phyloP scores from a whole-genome alignment of 2,329 filamentous ascomycete genomes.

The Thelonectria discophora region DNA sequence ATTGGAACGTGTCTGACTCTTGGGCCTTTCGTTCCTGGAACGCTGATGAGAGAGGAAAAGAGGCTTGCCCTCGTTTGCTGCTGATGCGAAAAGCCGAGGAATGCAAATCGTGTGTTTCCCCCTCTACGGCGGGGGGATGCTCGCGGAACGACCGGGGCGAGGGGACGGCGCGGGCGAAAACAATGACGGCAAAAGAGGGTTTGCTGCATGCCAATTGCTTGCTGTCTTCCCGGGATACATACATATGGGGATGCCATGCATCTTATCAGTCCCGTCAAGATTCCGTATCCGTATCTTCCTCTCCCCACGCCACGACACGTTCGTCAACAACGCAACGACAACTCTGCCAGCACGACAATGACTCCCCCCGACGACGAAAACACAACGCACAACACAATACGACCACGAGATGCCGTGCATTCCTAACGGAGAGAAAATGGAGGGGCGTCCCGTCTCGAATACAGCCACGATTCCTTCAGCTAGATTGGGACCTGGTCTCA shows the following conservation, averaged over 20 bases:
- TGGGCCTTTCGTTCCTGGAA: constrained; percentile 7
- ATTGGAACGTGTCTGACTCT: constrained; percentile 13
- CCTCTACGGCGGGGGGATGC: constrained; percentile 4
- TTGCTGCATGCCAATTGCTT: constrained; percentile 22
- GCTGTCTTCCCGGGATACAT: constrained; percentile 2
- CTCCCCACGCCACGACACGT: background rate
- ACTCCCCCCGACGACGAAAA: background rate
- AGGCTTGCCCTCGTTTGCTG: constrained; percentile 7
- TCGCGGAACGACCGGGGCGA: constrained; percentile 1
- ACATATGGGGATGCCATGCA: constrained; percentile 9
- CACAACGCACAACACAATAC: background rate
- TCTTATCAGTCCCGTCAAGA: background rate
- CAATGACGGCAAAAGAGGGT: constrained; percentile 13
- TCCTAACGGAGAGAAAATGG: background rate
- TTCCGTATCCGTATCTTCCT: background rate
- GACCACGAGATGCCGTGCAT: background rate
- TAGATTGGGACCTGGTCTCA: constrained; percentile 22
- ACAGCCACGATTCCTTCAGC: constrained; percentile 21
- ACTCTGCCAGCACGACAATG: background rate
- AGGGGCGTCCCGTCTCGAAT: constrained; percentile 19
- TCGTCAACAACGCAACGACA: background rate
- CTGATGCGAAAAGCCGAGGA: constrained; percentile 37
- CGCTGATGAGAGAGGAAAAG: background rate
- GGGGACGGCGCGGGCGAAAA: constrained; percentile 2
- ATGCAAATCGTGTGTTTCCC: constrained; percentile 26